A percentile compares a stretch with the other conserved stretches of the same genome.
These are phyloP conservation scores for Poa pratensis DNA, from an alignment of 176 grass and related monocot species.

Conservation along the genomic window DNA sequence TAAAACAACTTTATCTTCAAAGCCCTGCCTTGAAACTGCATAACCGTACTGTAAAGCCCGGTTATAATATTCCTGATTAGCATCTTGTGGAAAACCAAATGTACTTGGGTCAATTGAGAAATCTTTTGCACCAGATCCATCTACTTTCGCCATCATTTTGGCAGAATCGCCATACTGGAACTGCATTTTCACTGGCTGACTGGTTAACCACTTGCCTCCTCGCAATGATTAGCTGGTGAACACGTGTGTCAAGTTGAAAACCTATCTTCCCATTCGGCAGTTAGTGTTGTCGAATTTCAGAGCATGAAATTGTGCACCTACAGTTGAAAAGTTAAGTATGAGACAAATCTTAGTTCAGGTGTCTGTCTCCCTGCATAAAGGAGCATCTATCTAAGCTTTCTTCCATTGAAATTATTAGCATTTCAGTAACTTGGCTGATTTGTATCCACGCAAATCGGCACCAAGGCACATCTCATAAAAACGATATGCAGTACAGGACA, in stretches of 20 bases:
- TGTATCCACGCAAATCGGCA: background rate
- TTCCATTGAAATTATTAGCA: conserved; percentile 13
- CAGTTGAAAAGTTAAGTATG: conserved; percentile 16
- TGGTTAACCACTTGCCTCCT: background rate
- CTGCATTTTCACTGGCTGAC: conserved; percentile 20
- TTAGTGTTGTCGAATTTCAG: background rate
- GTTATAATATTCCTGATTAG: conserved; percentile 46
- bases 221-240: background rate
- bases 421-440: background rate
- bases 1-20: conserved; percentile 39
- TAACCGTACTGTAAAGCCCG: conserved; percentile 42
- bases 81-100: conserved; percentile 48
- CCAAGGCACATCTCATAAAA: background rate
- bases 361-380: background rate
- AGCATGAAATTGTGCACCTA: conserved; percentile 20
- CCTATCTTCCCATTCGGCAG: background rate
- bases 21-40: conserved; percentile 40
- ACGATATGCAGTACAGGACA: background rate
- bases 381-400: background rate
- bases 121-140: conserved; percentile 31
- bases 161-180: conserved; percentile 20
- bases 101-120: conserved; percentile 11
- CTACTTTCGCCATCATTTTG: conserved; percentile 35
- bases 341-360: conserved; percentile 13
- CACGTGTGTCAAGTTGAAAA: background rate